A percentile compares a stretch with the other conserved stretches of the same genome.
phyloP scores from a whole-genome alignment of 2,329 filamentous ascomycete genomes.

The Cladobotryum protrusum region DNA sequence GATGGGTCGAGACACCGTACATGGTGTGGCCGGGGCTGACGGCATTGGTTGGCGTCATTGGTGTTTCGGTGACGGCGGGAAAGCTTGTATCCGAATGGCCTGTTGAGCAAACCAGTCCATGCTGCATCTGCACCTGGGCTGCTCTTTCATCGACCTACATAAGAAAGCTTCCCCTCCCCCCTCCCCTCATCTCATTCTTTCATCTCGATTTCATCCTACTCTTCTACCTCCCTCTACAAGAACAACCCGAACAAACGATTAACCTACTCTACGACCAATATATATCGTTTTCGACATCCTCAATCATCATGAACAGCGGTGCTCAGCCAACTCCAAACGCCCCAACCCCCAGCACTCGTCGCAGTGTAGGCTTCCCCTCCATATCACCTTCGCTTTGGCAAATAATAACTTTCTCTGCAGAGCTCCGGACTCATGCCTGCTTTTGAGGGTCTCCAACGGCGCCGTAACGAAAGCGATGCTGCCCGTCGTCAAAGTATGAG shows the following conservation, averaged over 20 bases:
- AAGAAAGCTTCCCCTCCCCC: conserved; percentile 8
- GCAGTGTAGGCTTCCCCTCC: conserved; percentile 19
- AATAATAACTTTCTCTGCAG: conserved; percentile 17
- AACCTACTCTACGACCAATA: background rate
- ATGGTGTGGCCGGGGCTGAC: conserved; percentile 7
- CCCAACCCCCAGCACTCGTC: conserved; percentile 19
- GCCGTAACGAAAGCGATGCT: conserved; percentile 39
- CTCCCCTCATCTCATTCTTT: too few species aligned
- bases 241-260: background rate
- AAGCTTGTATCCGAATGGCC: conserved; percentile 5
- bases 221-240: too few species aligned
- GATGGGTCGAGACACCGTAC: background rate
- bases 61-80: conserved; percentile 5
- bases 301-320: conserved; percentile 9
- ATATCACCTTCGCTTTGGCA: background rate
- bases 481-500: conserved; percentile 50
- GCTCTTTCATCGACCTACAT: conserved; percentile 4
- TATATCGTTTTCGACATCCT: background rate
- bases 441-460: conserved; percentile 46
- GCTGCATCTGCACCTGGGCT: background rate
- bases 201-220: background rate
- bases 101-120: background rate
- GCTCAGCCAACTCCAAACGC: conserved; percentile 21
- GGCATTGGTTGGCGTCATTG: conserved; percentile 11
- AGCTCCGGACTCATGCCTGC: conserved; percentile 41